Conservation (phyloP, 768 basidiomycete species). For the Tricholoma sp. region DNA sequence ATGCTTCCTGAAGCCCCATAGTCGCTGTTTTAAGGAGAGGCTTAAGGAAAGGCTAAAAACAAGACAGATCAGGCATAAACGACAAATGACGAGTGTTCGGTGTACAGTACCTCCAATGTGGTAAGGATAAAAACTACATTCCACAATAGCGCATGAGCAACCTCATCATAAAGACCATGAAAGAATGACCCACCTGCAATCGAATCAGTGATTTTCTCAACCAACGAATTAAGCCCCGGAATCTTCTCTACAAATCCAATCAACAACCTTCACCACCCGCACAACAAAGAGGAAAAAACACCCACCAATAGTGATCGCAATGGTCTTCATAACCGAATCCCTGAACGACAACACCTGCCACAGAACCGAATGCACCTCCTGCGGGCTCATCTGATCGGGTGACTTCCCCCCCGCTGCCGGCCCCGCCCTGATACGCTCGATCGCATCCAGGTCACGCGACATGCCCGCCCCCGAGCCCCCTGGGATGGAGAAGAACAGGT, state of each 20-base stretch:
- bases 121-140: constrained; percentile 71
- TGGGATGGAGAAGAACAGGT: constrained; percentile 58
- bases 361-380: constrained; percentile 76
- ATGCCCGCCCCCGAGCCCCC: constrained; percentile 58
- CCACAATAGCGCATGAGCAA: neutral
- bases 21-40: constrained; percentile 74
- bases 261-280: neutral
- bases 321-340: constrained; percentile 79
- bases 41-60: constrained; percentile 66
- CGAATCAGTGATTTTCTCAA: constrained; percentile 76
- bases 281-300: neutral
- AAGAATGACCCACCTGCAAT: constrained; percentile 46
- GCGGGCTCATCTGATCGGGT: constrained; percentile 82
- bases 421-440: constrained; percentile 63
- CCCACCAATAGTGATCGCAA: constrained; percentile 65
- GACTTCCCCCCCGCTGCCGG: constrained; percentile 58
- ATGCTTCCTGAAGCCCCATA: constrained; percentile 51
- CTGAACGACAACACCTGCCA: constrained; percentile 87
- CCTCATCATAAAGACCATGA: neutral
- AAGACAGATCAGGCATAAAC: neutral
- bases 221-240: constrained; percentile 67
- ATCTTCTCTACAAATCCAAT: constrained; percentile 58
- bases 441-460: constrained; percentile 68
- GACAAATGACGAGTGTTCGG: neutral
- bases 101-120: constrained; percentile 61